phyloP scores from a whole-genome alignment of 805 yeast genomes.

The Candida argentea region DNA sequence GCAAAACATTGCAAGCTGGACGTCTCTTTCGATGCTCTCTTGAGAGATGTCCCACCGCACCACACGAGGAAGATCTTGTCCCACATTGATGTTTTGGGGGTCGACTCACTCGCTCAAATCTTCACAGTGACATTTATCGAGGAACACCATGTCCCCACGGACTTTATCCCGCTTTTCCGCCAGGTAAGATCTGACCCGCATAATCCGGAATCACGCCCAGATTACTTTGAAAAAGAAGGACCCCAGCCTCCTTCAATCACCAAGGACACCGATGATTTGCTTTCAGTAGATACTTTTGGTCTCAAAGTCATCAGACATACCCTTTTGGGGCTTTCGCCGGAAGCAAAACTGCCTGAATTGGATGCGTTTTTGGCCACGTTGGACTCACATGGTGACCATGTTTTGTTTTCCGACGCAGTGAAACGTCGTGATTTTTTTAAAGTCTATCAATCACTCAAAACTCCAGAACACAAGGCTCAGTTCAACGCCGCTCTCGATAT shows the following conservation, averaged over 20 bases:
- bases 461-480: slow-evolving; percentile 29
- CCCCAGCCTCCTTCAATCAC: slow-evolving; percentile 32
- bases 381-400: slow-evolving; percentile 17
- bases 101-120: slow-evolving; percentile 31
- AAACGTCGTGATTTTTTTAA: slow-evolving; percentile 55
- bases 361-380: slow-evolving; percentile 18
- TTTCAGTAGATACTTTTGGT: slow-evolving; percentile 67
- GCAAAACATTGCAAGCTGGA: slow-evolving; percentile 23
- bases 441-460: slow-evolving; percentile 42
- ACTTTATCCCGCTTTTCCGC: slow-evolving; percentile 19
- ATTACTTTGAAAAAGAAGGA: slow-evolving; percentile 22
- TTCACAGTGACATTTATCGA: slow-evolving; percentile 16
- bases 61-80: slow-evolving; percentile 24
- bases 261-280: slow-evolving; percentile 45
- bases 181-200: slow-evolving; percentile 11
- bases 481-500: slow-evolving; percentile 63
- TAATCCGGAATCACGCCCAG: slow-evolving; percentile 6
- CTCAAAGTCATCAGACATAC: slow-evolving; percentile 72
- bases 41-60: slow-evolving; percentile 4
- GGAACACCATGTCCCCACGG: slow-evolving; percentile 23
- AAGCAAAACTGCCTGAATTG: slow-evolving; percentile 11
- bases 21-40: slow-evolving; percentile 4
- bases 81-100: slow-evolving; percentile 45
- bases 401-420: slow-evolving; percentile 24
- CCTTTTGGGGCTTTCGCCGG: slow-evolving; percentile 34